These are phyloP conservation scores for Jackrogersella multiformis DNA, from an alignment of 495 filamentous ascomycete species.

Conservation along the genomic window DNA sequence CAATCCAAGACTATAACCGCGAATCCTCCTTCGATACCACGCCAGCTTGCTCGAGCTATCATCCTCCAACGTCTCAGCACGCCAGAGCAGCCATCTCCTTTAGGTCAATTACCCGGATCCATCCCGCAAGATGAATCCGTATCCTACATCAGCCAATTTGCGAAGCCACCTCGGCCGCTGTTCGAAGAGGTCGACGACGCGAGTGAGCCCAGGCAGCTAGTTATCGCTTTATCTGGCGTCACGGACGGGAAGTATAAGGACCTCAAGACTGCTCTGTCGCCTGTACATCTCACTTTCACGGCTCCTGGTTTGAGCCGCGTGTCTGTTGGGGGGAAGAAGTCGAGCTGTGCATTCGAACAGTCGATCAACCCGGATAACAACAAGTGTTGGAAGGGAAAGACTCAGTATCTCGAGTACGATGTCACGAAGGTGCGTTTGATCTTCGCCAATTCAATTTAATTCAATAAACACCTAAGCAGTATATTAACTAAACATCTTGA, in stretches of 20 bases:
- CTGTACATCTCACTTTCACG: slow-evolving; percentile 54
- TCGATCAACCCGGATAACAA: slow-evolving; percentile 53
- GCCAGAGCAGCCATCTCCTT: slow-evolving; percentile 45
- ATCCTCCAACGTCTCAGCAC: slow-evolving; percentile 54
- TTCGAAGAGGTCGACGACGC: slow-evolving; percentile 46
- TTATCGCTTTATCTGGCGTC: slow-evolving; percentile 61
- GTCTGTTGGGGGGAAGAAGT: slow-evolving; percentile 42
- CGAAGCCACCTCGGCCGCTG: slow-evolving; percentile 51
- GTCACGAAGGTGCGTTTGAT: slow-evolving; percentile 46
- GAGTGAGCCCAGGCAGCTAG: slow-evolving; percentile 55
- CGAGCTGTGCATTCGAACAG: slow-evolving; percentile 52
- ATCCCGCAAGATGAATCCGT: slow-evolving; percentile 52
- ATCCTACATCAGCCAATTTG: slow-evolving; percentile 53
- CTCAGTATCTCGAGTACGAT: slow-evolving; percentile 57
- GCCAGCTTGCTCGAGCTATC: slow-evolving; percentile 52
- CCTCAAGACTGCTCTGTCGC: slow-evolving; percentile 46
- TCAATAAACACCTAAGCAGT: not conserved
- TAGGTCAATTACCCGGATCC: slow-evolving; percentile 53
- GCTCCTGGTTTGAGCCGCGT: slow-evolving; percentile 51
- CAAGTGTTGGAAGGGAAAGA: slow-evolving; percentile 58
- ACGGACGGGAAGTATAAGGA: slow-evolving; percentile 44
- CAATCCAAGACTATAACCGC: slow-evolving; percentile 31
- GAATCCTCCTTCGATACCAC: slow-evolving; percentile 48
- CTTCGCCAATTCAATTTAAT: not conserved
- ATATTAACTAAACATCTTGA: not conserved